Base-by-base conservation (phyloP, 495 filamentous ascomycete species). In the Penicillium angulare region DNA sequence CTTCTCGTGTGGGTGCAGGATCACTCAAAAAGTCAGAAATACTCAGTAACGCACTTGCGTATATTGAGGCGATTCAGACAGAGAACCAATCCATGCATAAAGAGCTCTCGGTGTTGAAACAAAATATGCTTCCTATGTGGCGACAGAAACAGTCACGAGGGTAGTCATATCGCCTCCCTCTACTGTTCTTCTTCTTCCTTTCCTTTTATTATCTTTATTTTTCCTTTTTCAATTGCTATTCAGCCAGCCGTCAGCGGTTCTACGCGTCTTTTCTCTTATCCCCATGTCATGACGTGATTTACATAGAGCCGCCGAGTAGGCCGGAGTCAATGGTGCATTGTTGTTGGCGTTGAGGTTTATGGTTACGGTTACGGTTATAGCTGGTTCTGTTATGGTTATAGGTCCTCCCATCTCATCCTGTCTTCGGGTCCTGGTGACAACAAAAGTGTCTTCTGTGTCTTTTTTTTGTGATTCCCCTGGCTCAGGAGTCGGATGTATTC, bases 21-120 rank as follows among this genome's bases (percentile, higher is more conserved):
- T 71, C 69, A 36, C 55, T 75, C 8, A 77, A 77, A 50, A 77
- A 77, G 46, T 75, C 72, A 0, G 80, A 79, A 34, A 83, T 90
- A 36, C 70, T 95, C 39, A 79, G 78, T 52, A 79, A 82, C 61
- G 81, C 81, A 13, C 79, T 96, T 16, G 81, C 88, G 33, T 86
- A 90, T 39, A 74, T 95, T 63, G 79, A 83, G 41, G 78, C 67
- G 15, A 51, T 77, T 31, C 72, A 77, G 47, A 68, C 72, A 40
- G 65, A 72, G 51, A 77, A 73, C 26, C 61, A 65, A 34, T 57
- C 65, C 0, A 41, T 74, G 34, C 64, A 67, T 31, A 71, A 69
- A 57, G 74, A 77, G 50, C 21, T 77, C 27, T 50, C 56, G 0
- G 18, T 73, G 7, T 26, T 74, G 31, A 72, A 68, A 47, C 67